Evolutionary conservation across 257 asterid species (phyloP), one percentile per base, ranked within the genome.

Genomic region (Nicotiana benthamiana): DNA sequence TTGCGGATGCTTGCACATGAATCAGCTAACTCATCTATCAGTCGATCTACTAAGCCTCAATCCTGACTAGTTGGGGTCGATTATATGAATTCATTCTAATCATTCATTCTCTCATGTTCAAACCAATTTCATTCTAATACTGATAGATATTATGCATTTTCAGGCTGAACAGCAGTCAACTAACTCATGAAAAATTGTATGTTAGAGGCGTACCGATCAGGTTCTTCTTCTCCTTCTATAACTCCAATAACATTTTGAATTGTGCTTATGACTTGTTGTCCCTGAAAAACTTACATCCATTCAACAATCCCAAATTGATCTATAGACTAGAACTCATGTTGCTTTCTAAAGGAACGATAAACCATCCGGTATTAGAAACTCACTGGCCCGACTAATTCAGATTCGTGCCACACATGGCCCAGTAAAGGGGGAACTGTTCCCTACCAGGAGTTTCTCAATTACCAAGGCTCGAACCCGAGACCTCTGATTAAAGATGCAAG

Each of bases 191-290:
- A 11, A 11, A 70, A 72, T 28, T n/a, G 77, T 75, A 65, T 4
- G 3, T 4, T 20, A 52, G 5, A 48, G 78, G 57, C 27, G 7
- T 75, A 91, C 98, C 97, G 83, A 83, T 93, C 98, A 34, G 96
- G 97, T 89, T 94, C 97, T 85, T 91, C 93, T 61, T 74, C 84
- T 63, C 97, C 97, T 86, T 90, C 88, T 60, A 94, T 94, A 59
- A 91, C 87, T 82, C 94, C 98, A 86, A 94, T 87, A n/a, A 94
- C 93, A 75, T 94, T 94, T 84, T 90, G 96, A 57, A 93, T 94
- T 82, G 83, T 90, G 89, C 87, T 90, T 80, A 94, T 89, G 60
- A 90, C 93, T 81, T 94, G 92, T 80, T 93, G 85, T 15, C 98
- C 98, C 98, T 94, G 91, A 80, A 80, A 72, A 85, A 82, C n/a